phyloP scores from a whole-genome alignment of 495 filamentous ascomycete species.

The Tuber aestivum region DNA sequence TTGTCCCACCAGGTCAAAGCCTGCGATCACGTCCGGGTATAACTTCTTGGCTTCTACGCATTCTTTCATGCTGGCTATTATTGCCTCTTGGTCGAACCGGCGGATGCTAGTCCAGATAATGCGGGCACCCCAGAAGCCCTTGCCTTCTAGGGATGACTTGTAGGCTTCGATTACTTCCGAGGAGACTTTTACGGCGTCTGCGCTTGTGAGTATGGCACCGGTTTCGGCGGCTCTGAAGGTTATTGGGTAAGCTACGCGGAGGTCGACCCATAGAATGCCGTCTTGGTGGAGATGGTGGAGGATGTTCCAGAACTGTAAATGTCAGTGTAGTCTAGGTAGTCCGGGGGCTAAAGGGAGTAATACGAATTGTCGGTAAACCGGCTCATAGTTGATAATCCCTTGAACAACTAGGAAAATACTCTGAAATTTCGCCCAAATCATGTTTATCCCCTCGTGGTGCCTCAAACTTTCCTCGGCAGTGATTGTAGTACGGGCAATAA shows the following conservation, averaged over 20 bases:
- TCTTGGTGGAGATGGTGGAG: constrained; percentile 64
- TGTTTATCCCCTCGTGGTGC: constrained; percentile 72
- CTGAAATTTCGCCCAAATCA: constrained; percentile 72
- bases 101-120: constrained; percentile 83
- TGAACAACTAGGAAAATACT: constrained; percentile 63
- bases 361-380: constrained; percentile 75
- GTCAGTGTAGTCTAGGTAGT: neutral
- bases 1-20: constrained; percentile 83
- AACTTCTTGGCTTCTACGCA: constrained; percentile 72
- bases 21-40: constrained; percentile 75
- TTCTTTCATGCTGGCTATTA: constrained; percentile 73
- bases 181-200: constrained; percentile 62
- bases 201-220: constrained; percentile 39
- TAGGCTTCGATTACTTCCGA: constrained; percentile 75
- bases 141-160: constrained; percentile 59
- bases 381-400: constrained; percentile 79
- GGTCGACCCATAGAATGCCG: constrained; percentile 74
- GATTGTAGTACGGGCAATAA: constrained; percentile 66
- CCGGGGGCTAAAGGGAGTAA: constrained; percentile 9
- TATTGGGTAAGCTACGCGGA: constrained; percentile 44
- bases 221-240: constrained; percentile 27
- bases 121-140: constrained; percentile 73
- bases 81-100: constrained; percentile 53
- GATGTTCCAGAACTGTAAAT: constrained; percentile 47
- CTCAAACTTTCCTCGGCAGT: constrained; percentile 64